Conservation (phyloP, 768 basidiomycete species). For the Kwoniella dendrophila region DNA sequence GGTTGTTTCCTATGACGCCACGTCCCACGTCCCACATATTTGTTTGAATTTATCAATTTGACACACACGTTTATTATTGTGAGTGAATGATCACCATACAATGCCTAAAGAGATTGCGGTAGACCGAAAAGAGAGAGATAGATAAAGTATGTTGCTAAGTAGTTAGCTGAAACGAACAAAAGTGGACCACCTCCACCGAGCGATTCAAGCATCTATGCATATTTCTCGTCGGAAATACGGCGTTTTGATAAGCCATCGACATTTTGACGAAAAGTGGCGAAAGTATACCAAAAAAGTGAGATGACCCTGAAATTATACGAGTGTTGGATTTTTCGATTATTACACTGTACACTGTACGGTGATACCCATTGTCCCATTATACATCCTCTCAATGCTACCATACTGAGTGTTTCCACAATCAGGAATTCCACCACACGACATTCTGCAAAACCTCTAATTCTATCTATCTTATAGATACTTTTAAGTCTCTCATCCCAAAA, state of each 20-base stretch:
- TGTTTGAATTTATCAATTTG: no score
- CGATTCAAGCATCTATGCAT: neutral
- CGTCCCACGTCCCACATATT: no score
- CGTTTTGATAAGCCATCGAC: neutral
- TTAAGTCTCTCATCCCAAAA: conserved; percentile 2
- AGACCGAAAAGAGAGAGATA: no score
- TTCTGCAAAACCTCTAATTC: neutral
- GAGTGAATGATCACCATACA: no score
- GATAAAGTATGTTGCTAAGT: no score
- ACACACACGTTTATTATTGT: no score
- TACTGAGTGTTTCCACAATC: no score
- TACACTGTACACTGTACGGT: neutral
- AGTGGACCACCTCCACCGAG: conserved; percentile 30
- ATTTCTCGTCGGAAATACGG: conserved; percentile 20
- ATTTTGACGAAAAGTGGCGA: conserved; percentile 25
- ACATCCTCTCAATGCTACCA: no score
- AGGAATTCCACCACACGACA: neutral
- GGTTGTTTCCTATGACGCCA: no score
- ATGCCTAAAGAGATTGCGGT: no score
- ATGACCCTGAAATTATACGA: conserved; percentile 12
- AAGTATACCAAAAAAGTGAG: conserved; percentile 10
- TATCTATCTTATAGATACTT: neutral
- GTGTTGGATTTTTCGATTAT: neutral
- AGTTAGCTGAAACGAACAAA: no score
- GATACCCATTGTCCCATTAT: no score